Base-by-base conservation (phyloP, 176 grass and related monocot genomes). In the Triticum aestivum region DNA sequence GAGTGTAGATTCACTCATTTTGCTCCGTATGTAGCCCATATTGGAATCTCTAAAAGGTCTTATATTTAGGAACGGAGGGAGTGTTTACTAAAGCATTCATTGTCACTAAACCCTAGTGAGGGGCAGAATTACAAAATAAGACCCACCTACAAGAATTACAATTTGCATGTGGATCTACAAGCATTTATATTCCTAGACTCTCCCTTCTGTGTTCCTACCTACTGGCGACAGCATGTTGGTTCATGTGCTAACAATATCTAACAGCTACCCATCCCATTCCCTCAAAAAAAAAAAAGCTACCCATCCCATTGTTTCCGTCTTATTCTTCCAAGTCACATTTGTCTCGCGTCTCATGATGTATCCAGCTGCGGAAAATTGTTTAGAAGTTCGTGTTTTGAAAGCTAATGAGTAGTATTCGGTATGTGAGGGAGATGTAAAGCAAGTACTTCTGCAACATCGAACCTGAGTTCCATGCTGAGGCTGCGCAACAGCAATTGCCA, bases 381-480 rank as follows among this genome's bases (percentile, higher is more conserved):
- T 29, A 15, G 20, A 79, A 51, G 3, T 20, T 73, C 0, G 2
- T 8, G 47, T 17, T 32, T 18, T 84, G 56, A 5, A 12, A 65
- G 17, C 23, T 66, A 73, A 79, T 52, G 7, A 42, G 1, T 51
- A 84, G 39, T 33, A 39, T 39, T 73, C 26, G 38, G 18, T 15
- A 72, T 72, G 4, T 52, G 26, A 26, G 51, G 21, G 17, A 23
- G 29, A 70, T 33, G 39, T 73, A 79, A 10, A 61, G 51, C 11
- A 82, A 73, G 56, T 56, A 82, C 33, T 83, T 86, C 21, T 86
- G 10, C 17, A 23, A 8, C 66, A 82, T 11, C 63, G 56, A 89
- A 98, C 96, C 82, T 96, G 93, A 89, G 79, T 86, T 80, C 96
- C 96, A 77, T 98, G 79, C 79, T 98, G 96, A 89, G 96, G 96